Base-by-base conservation (phyloP, 805 yeast species). In the Saccharomycopsis sp. region DNA sequence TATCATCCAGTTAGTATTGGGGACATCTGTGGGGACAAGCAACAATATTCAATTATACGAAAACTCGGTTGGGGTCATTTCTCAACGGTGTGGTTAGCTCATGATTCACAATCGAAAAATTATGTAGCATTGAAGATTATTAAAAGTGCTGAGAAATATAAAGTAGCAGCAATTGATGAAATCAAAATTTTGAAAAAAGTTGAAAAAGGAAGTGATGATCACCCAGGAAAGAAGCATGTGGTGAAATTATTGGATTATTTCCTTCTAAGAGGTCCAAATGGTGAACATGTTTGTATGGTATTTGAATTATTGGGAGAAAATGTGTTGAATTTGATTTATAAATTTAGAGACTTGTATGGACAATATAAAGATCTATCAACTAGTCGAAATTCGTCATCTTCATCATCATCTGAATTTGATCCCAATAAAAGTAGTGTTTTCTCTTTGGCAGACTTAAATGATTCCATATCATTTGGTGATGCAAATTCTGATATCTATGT, bases 11-110 rank as follows among this genome's bases (percentile, higher is more conserved):
- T 94, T 9, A 78, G 65, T 52, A 78, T 87, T 40, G 97, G 97
- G 4, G 98, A 94, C 60, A 64, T 64, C 19, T 90, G 82, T 62
- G 84, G 86, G 55, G 70, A 83, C 45, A 56, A 54, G 6, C 77
- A 78, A 16, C 75, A 85, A 48, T 93, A 93, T 60, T 71, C 80
- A 1, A 64, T 93, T 40, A 89, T 85, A 24, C 75, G 97, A 50
- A 93, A 93, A 59, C 68, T 93, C 3, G 99, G 99, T 0, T 93
- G 99, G 99, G 99, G 99, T 28, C 97, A 93, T 64, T 93, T 93
- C 59, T 82, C 95, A 22, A 93, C 96, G 1, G 97, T 86, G 19
- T 89, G 96, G 97, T 68, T 85, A 23, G 97, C 96, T 3, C 72
- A 66, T 49, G 81, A 77, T 47, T 52, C 55, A n/a, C 76, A 76